Evolutionary conservation across 2,329 filamentous ascomycete species (phyloP).

Genomic region (Phialophora tarda): DNA sequence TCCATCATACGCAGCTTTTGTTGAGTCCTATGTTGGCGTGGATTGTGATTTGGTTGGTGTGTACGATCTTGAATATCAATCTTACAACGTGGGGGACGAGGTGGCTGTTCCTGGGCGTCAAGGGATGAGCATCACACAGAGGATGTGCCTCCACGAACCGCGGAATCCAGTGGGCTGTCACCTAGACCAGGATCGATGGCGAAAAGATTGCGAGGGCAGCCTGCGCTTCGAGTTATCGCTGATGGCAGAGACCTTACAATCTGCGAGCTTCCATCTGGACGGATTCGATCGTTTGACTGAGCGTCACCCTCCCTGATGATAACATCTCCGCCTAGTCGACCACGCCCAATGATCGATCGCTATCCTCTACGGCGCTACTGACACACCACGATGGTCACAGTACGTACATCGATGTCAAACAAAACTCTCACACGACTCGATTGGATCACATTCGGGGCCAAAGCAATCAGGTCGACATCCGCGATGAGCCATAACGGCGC

Average conservation of each 20-base stretch:
- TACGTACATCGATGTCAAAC: constrained; percentile 5
- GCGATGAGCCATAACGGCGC: neutral
- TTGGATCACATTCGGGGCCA: neutral
- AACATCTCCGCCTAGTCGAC: neutral
- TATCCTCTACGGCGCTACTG: neutral
- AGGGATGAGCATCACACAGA: constrained; percentile 20
- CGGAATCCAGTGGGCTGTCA: neutral
- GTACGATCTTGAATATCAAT: constrained; percentile 55
- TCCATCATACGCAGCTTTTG: constrained; percentile 70
- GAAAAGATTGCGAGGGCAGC: neutral
- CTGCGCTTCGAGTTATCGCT: neutral
- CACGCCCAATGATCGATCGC: neutral
- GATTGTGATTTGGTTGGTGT: constrained; percentile 63
- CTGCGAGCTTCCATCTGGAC: neutral
- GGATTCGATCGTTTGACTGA: neutral
- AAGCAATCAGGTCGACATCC: neutral
- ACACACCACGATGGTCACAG: neutral
- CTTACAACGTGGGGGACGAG: constrained; percentile 53
- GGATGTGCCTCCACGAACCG: neutral
- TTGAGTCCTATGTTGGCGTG: constrained; percentile 66
- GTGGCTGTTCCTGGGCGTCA: constrained; percentile 53
- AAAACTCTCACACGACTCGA: neutral
- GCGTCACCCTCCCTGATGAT: neutral
- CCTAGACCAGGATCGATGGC: neutral
- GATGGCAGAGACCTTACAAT: neutral